A percentile compares a stretch with the other conserved stretches of the same genome.
phyloP scores from a whole-genome alignment of 2,329 filamentous ascomycete species.

The Aspergillus fructus region DNA sequence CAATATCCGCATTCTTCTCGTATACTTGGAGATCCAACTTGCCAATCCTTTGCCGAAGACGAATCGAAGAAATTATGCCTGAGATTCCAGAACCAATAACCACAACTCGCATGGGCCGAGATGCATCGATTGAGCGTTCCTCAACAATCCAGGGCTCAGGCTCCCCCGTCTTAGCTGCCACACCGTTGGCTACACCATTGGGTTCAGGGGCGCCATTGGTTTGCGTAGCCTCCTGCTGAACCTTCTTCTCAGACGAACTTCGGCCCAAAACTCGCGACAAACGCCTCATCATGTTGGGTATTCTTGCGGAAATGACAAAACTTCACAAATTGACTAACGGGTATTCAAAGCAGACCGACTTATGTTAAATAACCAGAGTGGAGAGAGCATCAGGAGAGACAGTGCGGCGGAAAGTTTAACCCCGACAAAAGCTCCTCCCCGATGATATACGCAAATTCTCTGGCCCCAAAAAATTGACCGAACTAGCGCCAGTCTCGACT shows the following conservation, averaged over 20 bases:
- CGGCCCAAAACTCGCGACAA: slow-evolving; percentile 6
- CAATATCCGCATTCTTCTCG: slow-evolving; percentile 36
- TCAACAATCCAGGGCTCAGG: slow-evolving; percentile 22
- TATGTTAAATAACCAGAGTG: background rate
- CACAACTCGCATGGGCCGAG: slow-evolving; percentile 32
- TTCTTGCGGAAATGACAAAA: background rate
- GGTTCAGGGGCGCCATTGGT: background rate
- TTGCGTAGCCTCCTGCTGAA: background rate
- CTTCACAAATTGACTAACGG: background rate
- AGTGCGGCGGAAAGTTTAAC: background rate
- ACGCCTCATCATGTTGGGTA: slow-evolving; percentile 8
- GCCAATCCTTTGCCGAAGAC: slow-evolving; percentile 36
- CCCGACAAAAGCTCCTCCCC: background rate
- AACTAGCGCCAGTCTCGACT: background rate
- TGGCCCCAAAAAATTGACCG: background rate
- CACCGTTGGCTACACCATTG: background rate
- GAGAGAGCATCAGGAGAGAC: background rate
- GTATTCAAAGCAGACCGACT: background rate
- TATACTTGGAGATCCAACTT: slow-evolving; percentile 38
- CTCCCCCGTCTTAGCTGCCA: background rate
- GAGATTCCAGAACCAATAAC: slow-evolving; percentile 42
- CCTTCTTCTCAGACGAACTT: slow-evolving; percentile 2
- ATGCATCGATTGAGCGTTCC: slow-evolving; percentile 34
- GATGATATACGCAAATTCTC: background rate
- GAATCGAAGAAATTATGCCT: slow-evolving; percentile 39